Conservation (phyloP, 2,329 filamentous ascomycete genomes). For the Phaeosphaeria sp. region DNA sequence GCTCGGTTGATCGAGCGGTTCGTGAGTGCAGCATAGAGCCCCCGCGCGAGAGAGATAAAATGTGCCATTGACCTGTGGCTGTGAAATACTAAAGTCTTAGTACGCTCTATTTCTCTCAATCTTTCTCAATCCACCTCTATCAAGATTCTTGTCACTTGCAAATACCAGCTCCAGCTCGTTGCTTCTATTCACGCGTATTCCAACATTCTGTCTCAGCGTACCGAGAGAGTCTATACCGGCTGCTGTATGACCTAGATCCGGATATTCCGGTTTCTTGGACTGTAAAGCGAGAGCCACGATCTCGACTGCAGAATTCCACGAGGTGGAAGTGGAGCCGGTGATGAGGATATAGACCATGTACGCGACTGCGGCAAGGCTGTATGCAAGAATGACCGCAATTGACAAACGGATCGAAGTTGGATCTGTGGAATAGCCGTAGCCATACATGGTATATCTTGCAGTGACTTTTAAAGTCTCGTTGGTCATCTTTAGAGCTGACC, state of each 20-base stretch:
- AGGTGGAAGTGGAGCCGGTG: slow-evolving; percentile 16
- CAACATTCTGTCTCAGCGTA: slow-evolving; percentile 16
- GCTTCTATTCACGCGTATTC: slow-evolving; percentile 14
- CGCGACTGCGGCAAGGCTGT: slow-evolving; percentile 9
- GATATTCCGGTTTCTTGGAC: slow-evolving; percentile 12
- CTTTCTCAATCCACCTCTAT: background rate
- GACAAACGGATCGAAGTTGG: slow-evolving; percentile 7
- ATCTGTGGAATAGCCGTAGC: slow-evolving; percentile 8
- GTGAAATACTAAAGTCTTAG: too few relatives aligned
- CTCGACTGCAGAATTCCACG: slow-evolving; percentile 21
- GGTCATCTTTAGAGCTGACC: background rate
- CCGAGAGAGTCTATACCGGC: slow-evolving; percentile 15
- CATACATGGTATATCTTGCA: background rate
- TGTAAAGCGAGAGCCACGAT: slow-evolving; percentile 20
- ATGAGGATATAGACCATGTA: slow-evolving; percentile 15
- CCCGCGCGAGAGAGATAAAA: background rate
- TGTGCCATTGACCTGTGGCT: too few relatives aligned
- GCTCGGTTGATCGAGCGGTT: slow-evolving; percentile 23
- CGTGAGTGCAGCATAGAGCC: background rate
- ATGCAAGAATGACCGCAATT: slow-evolving; percentile 8
- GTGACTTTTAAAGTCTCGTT: background rate
- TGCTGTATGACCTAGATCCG: slow-evolving; percentile 4
- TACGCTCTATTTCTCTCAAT: slow-evolving; percentile 8
- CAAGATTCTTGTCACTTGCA: slow-evolving; percentile 3
- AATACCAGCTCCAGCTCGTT: slow-evolving; percentile 21